Evolutionary conservation across 2,329 filamentous ascomycete genomes (phyloP), one percentile per base, ranked within the genome.

Genomic region (Dactylellina leptospora): DNA sequence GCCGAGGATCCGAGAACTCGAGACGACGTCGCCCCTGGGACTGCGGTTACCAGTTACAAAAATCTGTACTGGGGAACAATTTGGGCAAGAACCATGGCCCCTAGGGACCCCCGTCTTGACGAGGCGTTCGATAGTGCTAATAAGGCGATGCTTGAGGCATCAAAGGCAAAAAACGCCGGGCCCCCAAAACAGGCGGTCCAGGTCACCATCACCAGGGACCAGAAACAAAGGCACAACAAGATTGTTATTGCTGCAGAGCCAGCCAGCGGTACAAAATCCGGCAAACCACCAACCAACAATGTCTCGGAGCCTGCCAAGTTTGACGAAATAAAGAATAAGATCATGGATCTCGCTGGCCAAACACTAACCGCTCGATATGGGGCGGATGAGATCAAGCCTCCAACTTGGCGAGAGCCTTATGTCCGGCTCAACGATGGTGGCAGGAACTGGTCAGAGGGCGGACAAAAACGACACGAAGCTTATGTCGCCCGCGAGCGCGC

Each of bases 301-400:
- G 23, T 36, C 11, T 50, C 61, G 22, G 53, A 58, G 28, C 40
- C 33, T 22, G 30, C 47, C n/a, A 47, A 50, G 5, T 66, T 66
- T 25, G 61, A 66, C 25, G 30, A 48, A 13, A 36, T 66, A 27
- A 58, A 50, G 23, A 66, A 47, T 50, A 55, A 27, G n/a, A 55
- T 55, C 13, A 13, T 55, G 13, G 18, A 55, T 18, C 51, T 55
- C 30, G 51, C 51, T 16, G 51, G 51, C 3, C 51, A 55, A 16
- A 42, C 51, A 5, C 11, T 22, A 4, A n/a, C 23, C 6, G 22
- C 51, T 6, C 33, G 6, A 11, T 42, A 40, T 11, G 13, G 3
- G 2, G 11, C n/a, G 2, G 36, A 40, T 11, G 25, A n/a, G 1
- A 27, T 8, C 0, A 6, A 5, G 2, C 18, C 33, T 13, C 51